phyloP scores from a whole-genome alignment of 164 flowering plant species.

The Nelumbo lutea region DNA sequence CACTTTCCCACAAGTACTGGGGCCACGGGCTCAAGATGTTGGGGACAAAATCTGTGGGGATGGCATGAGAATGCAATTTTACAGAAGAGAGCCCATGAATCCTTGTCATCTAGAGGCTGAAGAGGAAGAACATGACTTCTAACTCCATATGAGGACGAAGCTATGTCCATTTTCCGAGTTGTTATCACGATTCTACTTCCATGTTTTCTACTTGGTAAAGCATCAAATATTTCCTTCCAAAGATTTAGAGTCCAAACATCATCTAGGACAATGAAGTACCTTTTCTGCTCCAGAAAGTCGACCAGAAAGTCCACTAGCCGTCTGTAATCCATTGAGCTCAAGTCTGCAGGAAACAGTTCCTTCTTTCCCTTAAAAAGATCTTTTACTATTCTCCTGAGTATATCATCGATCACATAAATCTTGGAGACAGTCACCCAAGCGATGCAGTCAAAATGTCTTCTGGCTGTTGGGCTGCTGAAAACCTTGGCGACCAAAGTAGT shows the following conservation, averaged over 20 bases:
- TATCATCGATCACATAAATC: background rate
- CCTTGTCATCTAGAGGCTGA: background rate
- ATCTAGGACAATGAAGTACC: background rate
- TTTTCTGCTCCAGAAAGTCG: background rate
- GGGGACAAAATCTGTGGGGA: conserved; percentile 7
- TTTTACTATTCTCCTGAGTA: background rate
- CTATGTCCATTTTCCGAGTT: background rate
- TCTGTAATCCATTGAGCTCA: background rate
- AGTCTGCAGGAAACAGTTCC: background rate
- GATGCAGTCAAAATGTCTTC: background rate
- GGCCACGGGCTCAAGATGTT: conserved; percentile 6
- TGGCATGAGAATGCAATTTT: background rate
- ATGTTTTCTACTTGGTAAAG: background rate
- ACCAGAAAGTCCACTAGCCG: background rate
- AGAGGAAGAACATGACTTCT: background rate
- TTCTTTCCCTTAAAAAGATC: background rate
- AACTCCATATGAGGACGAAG: background rate
- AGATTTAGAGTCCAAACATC: background rate
- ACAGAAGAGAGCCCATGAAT: background rate
- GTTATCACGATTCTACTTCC: background rate
- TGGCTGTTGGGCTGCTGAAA: background rate
- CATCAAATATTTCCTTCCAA: background rate
- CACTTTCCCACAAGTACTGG: conserved; percentile 10
- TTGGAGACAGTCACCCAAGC: background rate
- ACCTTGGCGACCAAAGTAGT: background rate